A percentile compares a stretch with the other conserved stretches of the same genome.
These are phyloP conservation scores for Brassica rapa DNA, from an alignment of 345 rosid genomes.

Conservation along the genomic window DNA sequence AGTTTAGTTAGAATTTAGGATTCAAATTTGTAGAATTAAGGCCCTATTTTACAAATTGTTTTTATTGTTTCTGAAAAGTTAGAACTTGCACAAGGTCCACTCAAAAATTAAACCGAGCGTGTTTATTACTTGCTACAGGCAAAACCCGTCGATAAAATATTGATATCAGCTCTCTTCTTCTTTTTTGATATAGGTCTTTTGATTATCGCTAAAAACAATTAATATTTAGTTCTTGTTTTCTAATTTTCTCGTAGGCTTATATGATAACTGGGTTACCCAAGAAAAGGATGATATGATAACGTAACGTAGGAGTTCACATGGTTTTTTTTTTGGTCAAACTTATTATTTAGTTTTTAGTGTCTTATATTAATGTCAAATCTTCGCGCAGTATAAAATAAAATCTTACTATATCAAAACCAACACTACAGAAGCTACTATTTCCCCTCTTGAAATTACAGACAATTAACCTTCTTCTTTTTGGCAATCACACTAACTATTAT, in stretches of 20 bases:
- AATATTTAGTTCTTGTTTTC: not conserved
- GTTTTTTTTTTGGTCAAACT: no score
- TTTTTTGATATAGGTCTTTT: no score
- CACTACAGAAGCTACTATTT: conserved; percentile 33
- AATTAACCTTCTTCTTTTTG: conserved; percentile 23
- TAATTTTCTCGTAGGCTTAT: not conserved
- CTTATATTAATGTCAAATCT: not conserved
- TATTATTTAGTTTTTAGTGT: not conserved
- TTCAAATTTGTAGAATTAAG: no score
- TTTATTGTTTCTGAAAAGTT: no score
- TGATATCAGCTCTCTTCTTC: no score
- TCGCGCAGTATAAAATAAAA: conserved; percentile 18
- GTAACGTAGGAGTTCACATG: not conserved
- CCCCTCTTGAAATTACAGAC: conserved; percentile 31
- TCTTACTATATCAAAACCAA: conserved; percentile 38
- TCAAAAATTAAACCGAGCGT: no score
- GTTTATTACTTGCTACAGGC: no score
- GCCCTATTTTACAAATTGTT: no score
- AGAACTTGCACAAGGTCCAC: no score
- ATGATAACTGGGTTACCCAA: not conserved
- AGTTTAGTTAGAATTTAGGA: no score
- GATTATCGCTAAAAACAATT: no score
- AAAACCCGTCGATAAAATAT: no score
- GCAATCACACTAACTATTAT: conserved; percentile 31
- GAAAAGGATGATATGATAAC: not conserved